Conservation (phyloP, 2,329 filamentous ascomycete genomes). For the Fusarium nanum region DNA sequence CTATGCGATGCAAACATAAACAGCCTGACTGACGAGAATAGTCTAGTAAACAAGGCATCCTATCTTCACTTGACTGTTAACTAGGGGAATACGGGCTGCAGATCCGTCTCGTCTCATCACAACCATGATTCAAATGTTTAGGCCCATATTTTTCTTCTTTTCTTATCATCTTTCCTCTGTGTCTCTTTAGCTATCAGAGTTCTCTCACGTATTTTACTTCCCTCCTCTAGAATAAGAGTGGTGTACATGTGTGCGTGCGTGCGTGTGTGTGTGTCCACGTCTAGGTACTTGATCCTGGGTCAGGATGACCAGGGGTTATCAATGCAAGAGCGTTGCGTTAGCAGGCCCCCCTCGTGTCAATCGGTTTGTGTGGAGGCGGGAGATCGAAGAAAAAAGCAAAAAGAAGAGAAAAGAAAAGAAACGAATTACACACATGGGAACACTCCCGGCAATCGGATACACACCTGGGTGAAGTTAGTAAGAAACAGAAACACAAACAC, state of each 20-base stretch:
- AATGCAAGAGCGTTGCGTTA: slow-evolving; percentile 16
- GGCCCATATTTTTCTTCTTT: not conserved
- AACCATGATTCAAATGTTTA: slow-evolving; percentile 16
- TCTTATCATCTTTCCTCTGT: not conserved
- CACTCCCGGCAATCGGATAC: slow-evolving; percentile 12
- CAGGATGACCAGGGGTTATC: slow-evolving; percentile 22
- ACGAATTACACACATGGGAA: slow-evolving; percentile 9
- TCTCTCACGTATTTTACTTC: slow-evolving; percentile 12
- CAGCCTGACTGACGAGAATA: not conserved
- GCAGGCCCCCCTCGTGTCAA: slow-evolving; percentile 29
- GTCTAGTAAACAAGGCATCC: slow-evolving; percentile 14
- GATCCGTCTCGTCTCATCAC: slow-evolving; percentile 40
- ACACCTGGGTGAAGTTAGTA: slow-evolving; percentile 24
- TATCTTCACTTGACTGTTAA: not conserved
- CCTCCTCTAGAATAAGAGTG: not conserved
- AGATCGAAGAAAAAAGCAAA: slow-evolving; percentile 43
- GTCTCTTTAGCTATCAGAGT: not conserved
- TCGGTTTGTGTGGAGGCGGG: slow-evolving; percentile 38
- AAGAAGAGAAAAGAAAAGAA: slow-evolving; percentile 37
- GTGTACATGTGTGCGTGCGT: not conserved
- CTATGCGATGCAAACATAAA: slow-evolving; percentile 25
- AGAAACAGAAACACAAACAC: not conserved
- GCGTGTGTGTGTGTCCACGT: not conserved
- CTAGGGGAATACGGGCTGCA: slow-evolving; percentile 26
- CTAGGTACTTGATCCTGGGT: slow-evolving; percentile 10